A percentile compares a stretch with the other conserved stretches of the same genome.
phyloP scores from a whole-genome alignment of 257 asterid genomes.

The Solanum peruvianum region DNA sequence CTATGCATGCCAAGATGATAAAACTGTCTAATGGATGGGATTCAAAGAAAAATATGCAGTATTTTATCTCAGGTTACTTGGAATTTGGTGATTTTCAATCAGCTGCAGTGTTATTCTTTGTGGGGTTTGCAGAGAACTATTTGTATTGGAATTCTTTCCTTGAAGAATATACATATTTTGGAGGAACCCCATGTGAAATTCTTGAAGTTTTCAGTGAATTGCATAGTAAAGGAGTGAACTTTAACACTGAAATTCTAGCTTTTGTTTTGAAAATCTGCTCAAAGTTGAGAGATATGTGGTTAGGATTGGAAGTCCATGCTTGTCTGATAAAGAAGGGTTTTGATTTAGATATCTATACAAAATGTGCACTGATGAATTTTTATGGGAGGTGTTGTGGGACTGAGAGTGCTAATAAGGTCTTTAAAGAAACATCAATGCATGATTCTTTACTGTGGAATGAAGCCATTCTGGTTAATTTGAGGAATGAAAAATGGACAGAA shows the following conservation, averaged over 20 bases:
- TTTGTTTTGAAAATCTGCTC: slow-evolving; percentile 39
- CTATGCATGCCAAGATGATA: slow-evolving; percentile 53
- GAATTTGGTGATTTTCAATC: slow-evolving; percentile 36
- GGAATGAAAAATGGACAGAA: slow-evolving; percentile 33
- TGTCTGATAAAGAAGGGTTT: slow-evolving; percentile 44
- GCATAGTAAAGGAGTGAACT: slow-evolving; percentile 32
- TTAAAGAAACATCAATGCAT: slow-evolving; percentile 17
- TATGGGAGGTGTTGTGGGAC: slow-evolving; percentile 38
- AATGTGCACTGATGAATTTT: slow-evolving; percentile 47
- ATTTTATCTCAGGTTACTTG: slow-evolving; percentile 34
- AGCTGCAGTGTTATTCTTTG: slow-evolving; percentile 33
- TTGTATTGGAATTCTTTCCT: slow-evolving; percentile 34
- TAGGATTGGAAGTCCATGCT: slow-evolving; percentile 48
- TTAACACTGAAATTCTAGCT: slow-evolving; percentile 22
- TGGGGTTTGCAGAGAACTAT: slow-evolving; percentile 32
- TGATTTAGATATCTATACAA: slow-evolving; percentile 26
- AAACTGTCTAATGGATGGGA: slow-evolving; percentile 17
- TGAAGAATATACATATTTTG: slow-evolving; percentile 25
- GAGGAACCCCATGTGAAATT: slow-evolving; percentile 41
- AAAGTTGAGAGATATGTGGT: slow-evolving; percentile 15
- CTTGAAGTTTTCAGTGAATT: slow-evolving; percentile 34
- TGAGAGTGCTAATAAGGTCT: slow-evolving; percentile 26
- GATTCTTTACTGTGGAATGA: slow-evolving; percentile 45
- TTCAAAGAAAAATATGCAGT: slow-evolving; percentile 24
- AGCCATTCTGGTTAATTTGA: slow-evolving; percentile 40